Base-by-base conservation (phyloP, 257 asterid genomes). In the Hygrophila difformis region DNA sequence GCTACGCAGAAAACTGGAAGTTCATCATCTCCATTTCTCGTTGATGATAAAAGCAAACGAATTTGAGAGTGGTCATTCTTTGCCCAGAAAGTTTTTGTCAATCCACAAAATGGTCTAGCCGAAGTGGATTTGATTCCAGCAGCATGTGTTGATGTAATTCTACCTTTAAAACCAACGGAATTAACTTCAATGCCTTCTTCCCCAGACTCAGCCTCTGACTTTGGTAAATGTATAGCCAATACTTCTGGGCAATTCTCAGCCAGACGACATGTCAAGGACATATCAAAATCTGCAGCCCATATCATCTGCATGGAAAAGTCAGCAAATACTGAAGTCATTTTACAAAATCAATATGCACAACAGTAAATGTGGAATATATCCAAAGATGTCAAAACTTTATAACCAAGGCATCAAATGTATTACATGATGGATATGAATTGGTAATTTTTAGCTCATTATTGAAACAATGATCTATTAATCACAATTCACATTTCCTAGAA, bases 241-340 rank as follows among this genome's bases (percentile, higher is more conserved):
- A 71, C 57, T 51, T 81, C 93, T 22, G 85, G 97, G 60, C 94
- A 79, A 63, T 62, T 76, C 23, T 73, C 83, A 24, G 75, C 89
- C 51, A 84, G 73, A 61, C 70, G 73, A 57, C 64, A 67, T 47
- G 85, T 62, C 69, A 82, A 48, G 20, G 85, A 70, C 57, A 74
- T 64, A 61, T 88, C 84, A 77, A 88, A 88, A 67, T 88, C 97
- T 61, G 96, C 97, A 23, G 97, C 97, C 97, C 97, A 88, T 61
- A 88, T 88, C 97, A 88, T 88, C 97, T 88, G 79, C 77, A 69
- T 51, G 23, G 38, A 47, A 40, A 56, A 34, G 31, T n/a, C n/a
- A n/a, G 39, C 40, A 36, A 20, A 23, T 22, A 39, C 8, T 29
- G 53, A 67, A 47, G 34, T 14, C 40, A 42, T 14, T 29, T 51